Evolutionary conservation across 495 filamentous ascomycete genomes (phyloP).

Genomic region (Penicillium parvum): DNA sequence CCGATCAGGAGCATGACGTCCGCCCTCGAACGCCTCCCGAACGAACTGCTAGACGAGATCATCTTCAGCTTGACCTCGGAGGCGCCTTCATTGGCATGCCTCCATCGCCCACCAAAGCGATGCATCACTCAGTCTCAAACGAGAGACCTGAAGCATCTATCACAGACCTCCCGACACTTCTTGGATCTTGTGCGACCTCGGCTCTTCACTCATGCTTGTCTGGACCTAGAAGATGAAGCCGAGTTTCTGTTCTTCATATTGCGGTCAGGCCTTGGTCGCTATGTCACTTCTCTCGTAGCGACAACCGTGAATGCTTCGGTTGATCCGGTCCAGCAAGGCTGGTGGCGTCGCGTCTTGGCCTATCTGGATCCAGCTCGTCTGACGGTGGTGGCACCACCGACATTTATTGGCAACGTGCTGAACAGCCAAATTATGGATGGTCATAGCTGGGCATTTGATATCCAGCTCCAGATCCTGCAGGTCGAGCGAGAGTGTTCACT

Average conservation of each 20-base stretch:
- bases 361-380: constrained; percentile 29
- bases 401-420: constrained; percentile 28
- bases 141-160: constrained; percentile 32
- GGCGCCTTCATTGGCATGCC: constrained; percentile 25
- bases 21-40: constrained; percentile 27
- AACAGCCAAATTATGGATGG: constrained; percentile 26
- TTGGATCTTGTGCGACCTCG: constrained; percentile 26
- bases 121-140: constrained; percentile 19
- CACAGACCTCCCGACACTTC: constrained; percentile 24
- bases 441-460: constrained; percentile 41
- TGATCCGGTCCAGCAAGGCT: constrained; percentile 18
- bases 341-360: constrained; percentile 31
- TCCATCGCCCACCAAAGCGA: constrained; percentile 24
- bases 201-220: constrained; percentile 33
- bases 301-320: constrained; percentile 8
- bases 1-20: constrained; percentile 22
- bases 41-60: constrained; percentile 41
- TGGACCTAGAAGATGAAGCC: constrained; percentile 25
- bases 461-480: constrained; percentile 31
- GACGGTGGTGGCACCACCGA: constrained; percentile 34
- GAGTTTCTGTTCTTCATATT: constrained; percentile 28
- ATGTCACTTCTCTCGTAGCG: constrained; percentile 33
- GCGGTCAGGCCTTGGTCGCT: constrained; percentile 18
- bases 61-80: constrained; percentile 24
- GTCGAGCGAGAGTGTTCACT: constrained; percentile 16